These are phyloP conservation scores for Papiliotrema fonsecae DNA, from an alignment of 1,284 basidiomycete species.

Conservation along the genomic window DNA sequence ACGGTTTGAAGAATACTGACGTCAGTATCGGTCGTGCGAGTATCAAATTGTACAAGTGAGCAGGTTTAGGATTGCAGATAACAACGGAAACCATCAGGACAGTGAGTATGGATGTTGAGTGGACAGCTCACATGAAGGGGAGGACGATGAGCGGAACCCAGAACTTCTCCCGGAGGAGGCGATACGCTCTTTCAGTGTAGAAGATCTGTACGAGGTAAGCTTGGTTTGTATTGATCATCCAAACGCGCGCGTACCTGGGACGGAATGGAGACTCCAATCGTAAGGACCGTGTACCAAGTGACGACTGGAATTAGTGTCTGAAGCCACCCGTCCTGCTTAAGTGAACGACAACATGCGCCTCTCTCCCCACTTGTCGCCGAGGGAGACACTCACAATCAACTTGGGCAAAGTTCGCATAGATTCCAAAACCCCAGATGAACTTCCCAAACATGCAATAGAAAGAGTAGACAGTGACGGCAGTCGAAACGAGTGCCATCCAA, in stretches of 20 bases:
- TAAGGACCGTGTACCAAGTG: no score
- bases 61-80: neutral
- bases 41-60: no score
- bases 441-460: neutral
- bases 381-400: neutral
- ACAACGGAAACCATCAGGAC: neutral
- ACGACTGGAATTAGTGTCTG: no score
- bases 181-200: neutral
- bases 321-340: no score
- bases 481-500: neutral
- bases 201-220: neutral
- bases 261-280: no score
- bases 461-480: neutral
- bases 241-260: no score
- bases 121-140: neutral
- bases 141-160: neutral
- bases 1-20: no score
- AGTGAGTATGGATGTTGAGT: neutral
- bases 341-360: no score
- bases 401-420: neutral
- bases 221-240: no score
- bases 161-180: neutral
- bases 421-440: constrained; percentile 2
- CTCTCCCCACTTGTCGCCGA: neutral
- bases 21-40: no score